Evolutionary conservation across 2,329 filamentous ascomycete species (phyloP).

Genomic region (Ramichloridium luteum): DNA sequence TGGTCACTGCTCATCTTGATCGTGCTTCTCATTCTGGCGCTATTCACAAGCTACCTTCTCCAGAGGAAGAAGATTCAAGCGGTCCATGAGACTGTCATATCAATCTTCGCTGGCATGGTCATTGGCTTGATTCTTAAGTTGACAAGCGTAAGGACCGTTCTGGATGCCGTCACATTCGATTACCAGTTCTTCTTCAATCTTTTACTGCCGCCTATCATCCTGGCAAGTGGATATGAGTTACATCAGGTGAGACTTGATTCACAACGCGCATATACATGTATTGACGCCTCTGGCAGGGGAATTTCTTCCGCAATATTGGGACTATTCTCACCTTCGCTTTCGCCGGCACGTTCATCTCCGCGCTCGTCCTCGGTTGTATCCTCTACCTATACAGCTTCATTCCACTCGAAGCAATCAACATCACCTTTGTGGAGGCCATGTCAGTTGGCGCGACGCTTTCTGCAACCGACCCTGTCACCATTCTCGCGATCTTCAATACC

Average conservation of each 20-base stretch:
- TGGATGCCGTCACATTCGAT: slow-evolving; percentile 88
- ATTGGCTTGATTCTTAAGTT: slow-evolving; percentile 81
- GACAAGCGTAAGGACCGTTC: slow-evolving; percentile 68
- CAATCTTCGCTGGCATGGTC: slow-evolving; percentile 96
- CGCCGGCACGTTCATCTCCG: slow-evolving; percentile 91
- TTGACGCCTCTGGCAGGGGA: slow-evolving; percentile 42
- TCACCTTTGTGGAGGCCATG: slow-evolving; percentile 90
- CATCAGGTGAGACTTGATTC: slow-evolving; percentile 50
- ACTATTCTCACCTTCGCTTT: slow-evolving; percentile 97
- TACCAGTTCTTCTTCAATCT: slow-evolving; percentile 99
- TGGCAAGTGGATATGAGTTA: slow-evolving; percentile 91
- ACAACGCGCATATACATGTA: background rate
- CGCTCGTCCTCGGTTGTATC: slow-evolving; percentile 81
- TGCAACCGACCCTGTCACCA: slow-evolving; percentile 93
- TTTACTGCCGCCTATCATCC: slow-evolving; percentile 92
- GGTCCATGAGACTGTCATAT: slow-evolving; percentile 94
- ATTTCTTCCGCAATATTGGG: slow-evolving; percentile 97
- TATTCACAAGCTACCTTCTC: slow-evolving; percentile 93
- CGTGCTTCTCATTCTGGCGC: slow-evolving; percentile 79
- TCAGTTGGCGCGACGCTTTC: slow-evolving; percentile 93
- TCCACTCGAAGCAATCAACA: slow-evolving; percentile 70
- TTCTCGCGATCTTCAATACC: slow-evolving; percentile 95
- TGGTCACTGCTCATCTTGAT: slow-evolving; percentile 98
- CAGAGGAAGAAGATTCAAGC: slow-evolving; percentile 96
- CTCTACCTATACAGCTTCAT: slow-evolving; percentile 82